Base-by-base conservation (phyloP, 768 basidiomycete genomes). In the Calocera cornea region DNA sequence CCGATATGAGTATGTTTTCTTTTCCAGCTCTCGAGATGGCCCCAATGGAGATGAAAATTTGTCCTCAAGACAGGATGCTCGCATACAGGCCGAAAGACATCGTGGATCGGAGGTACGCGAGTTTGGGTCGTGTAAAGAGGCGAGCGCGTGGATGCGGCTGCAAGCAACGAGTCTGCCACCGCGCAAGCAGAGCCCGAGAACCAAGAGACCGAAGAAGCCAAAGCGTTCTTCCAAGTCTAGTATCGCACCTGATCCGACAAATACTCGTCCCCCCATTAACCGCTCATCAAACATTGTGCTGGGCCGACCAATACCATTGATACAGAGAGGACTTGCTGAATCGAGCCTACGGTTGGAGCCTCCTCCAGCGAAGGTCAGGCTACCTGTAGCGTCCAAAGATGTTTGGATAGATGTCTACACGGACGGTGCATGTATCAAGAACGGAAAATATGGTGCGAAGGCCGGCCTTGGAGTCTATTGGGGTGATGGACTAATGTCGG, bases 381-480 rank as follows among this genome's bases (percentile, higher is more conserved):
- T 19, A 19, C 7, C 19, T 24, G 19, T 19, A 19, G 44, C 7
- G 7, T 19, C 24, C 44, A 7, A 8, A 8, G 24, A 24, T 3
- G 44, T 7, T 24, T 77, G 74, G 71, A 75, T 78, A 41, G 77
- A 88, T 14, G 92, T 93, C 1, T 95, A 91, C 72, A 87, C 83
- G 22, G 95, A 97, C 75, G 95, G 95, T 12, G 88, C 92, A 5
- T 93, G 92, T 70, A 84, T 83, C 72, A 85, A 87, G 1, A 97
- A 97, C 73, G 95, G 94, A 0, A 77, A 85, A 72, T 34, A 33
- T 2, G 84, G 82, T 0, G 82, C 88, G 0, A 70, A 83, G 47
- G 95, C 92, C 0, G 94, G 95, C 0, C 77, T 93, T 44, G 95
- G 95, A 0, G 90, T 97, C 0, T 97, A 87, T 85, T 97, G 90